These are phyloP conservation scores for Cutaneotrichosporon arboriforme DNA, from an alignment of 1,284 basidiomycete species.

Conservation along the genomic window DNA sequence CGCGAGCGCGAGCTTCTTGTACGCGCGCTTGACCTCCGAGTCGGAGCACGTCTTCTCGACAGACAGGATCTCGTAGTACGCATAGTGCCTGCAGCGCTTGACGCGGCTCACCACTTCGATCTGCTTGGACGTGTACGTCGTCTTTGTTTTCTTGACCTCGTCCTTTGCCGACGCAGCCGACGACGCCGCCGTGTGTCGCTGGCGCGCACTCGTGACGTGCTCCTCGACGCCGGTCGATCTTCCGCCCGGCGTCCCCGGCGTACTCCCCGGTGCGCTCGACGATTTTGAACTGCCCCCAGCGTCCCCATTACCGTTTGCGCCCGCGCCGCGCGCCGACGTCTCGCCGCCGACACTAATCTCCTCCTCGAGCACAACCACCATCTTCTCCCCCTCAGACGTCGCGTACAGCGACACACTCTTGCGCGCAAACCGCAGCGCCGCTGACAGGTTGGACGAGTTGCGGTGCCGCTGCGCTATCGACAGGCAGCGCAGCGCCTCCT, in stretches of 20 bases:
- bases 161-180: background rate
- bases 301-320: background rate
- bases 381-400: constrained; percentile 65
- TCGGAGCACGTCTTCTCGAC: constrained; percentile 83
- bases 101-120: constrained; percentile 79
- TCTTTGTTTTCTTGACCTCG: constrained; percentile 59
- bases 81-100: constrained; percentile 72
- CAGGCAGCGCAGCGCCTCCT: constrained; percentile 77
- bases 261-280: constrained; percentile 3
- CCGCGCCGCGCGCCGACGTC: constrained; percentile 19
- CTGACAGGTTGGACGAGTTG: constrained; percentile 62
- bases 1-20: constrained; percentile 91
- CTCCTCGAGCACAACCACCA: constrained; percentile 46
- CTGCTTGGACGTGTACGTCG: constrained; percentile 73
- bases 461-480: constrained; percentile 69
- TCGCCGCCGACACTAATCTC: constrained; percentile 29
- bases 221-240: constrained; percentile 45
- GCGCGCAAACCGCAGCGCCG: constrained; percentile 82
- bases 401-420: constrained; percentile 82
- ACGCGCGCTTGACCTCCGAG: constrained; percentile 89
- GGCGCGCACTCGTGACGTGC: constrained; percentile 42
- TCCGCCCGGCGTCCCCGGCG: constrained; percentile 12
- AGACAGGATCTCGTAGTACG: constrained; percentile 90
- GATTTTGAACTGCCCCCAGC: background rate
- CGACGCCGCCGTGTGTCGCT: constrained; percentile 14